phyloP scores from a whole-genome alignment of 75 land plant species.

The Pinus tabuliformis region DNA sequence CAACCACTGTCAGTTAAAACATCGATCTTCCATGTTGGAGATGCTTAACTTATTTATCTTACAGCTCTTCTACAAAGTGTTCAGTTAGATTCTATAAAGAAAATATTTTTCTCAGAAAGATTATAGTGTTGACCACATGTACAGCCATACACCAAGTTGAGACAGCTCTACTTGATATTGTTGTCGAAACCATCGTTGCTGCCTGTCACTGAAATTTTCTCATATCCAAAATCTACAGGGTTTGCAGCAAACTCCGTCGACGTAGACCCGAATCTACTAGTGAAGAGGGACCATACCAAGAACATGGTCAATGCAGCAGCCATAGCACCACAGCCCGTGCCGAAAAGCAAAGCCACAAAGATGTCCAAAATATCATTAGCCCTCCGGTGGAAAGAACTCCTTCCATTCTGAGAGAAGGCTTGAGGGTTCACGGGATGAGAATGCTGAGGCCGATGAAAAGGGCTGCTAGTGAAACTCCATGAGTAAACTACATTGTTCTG shows the following conservation, averaged over 20 bases:
- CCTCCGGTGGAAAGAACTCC: background rate
- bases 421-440: conserved; percentile 53
- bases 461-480: conserved; percentile 53
- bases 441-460: conserved; percentile 34
- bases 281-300: conserved; percentile 28
- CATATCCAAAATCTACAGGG: conserved; percentile 26
- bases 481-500: conserved; percentile 40
- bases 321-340: conserved; percentile 38
- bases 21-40: background rate
- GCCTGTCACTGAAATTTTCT: background rate
- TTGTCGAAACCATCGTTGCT: background rate
- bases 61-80: background rate
- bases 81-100: background rate
- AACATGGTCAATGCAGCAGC: conserved; percentile 28
- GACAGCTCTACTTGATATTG: background rate
- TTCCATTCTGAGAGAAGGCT: background rate
- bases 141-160: background rate
- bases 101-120: background rate
- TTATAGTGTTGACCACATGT: background rate
- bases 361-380: conserved; percentile 15
- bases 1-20: background rate
- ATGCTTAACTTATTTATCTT: background rate
- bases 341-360: conserved; percentile 30
- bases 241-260: background rate
- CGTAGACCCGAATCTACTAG: background rate